Conservation (phyloP, 345 rosid genomes). For the Microthlaspi erraticum region DNA sequence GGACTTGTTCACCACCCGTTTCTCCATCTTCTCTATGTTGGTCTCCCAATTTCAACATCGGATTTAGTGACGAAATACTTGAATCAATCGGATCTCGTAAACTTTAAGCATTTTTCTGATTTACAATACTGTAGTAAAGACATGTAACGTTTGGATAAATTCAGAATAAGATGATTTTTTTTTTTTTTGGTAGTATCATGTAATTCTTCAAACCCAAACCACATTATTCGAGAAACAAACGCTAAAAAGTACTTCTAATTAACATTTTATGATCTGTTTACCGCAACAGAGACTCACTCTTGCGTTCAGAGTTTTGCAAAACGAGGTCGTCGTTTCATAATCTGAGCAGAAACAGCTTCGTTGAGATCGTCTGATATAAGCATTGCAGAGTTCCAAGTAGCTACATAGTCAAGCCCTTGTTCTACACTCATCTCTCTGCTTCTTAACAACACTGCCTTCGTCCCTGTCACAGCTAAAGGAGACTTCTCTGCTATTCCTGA, state of each 20-base stretch:
- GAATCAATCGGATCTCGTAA: neutral
- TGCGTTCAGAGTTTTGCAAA: conserved; percentile 68
- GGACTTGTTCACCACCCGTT: conserved; percentile 48
- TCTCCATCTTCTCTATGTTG: conserved; percentile 60
- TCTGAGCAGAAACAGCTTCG: conserved; percentile 63
- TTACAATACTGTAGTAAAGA: neutral
- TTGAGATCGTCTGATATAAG: conserved; percentile 67
- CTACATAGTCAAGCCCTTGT: conserved; percentile 86
- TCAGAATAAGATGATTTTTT: conserved; percentile 9
- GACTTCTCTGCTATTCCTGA: conserved; percentile 77
- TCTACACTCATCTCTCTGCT: conserved; percentile 75
- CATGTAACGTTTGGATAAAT: no score
- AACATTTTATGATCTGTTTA: neutral
- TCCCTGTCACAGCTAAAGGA: conserved; percentile 77
- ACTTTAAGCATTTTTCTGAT: neutral
- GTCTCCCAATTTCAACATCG: conserved; percentile 38
- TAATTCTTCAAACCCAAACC: neutral
- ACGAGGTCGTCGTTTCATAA: conserved; percentile 60
- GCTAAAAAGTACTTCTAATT: neutral
- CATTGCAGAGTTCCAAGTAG: conserved; percentile 88
- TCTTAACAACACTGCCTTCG: conserved; percentile 71
- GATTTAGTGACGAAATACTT: conserved; percentile 16
- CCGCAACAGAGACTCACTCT: neutral
- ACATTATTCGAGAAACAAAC: conserved; percentile 10
- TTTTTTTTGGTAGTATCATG: no score